These are phyloP conservation scores for Trypethelium eluteriae DNA, from an alignment of 495 filamentous ascomycete species.

Conservation along the genomic window DNA sequence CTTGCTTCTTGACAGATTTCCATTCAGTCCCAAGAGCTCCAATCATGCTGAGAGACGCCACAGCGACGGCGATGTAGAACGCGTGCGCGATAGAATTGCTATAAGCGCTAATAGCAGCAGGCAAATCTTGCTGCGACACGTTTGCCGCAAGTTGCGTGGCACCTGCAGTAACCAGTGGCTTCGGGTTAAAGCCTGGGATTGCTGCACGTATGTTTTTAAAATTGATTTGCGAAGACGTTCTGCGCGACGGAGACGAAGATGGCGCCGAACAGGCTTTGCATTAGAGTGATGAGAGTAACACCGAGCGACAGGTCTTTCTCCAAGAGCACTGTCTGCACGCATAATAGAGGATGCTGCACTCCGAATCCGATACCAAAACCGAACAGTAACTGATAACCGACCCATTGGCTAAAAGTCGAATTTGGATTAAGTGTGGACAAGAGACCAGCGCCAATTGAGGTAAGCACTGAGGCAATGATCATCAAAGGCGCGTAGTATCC, in stretches of 20 bases:
- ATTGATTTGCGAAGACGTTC: conserved; percentile 37
- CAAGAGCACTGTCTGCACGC: conserved; percentile 58
- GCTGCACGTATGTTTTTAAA: too few species aligned
- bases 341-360: conserved; percentile 61
- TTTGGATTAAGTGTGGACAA: conserved; percentile 54
- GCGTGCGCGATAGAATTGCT: too few species aligned
- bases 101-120: too few species aligned
- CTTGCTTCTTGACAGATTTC: too few species aligned
- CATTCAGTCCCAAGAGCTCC: too few species aligned
- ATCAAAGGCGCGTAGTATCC: conserved; percentile 79
- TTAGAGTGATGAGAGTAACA: conserved; percentile 42
- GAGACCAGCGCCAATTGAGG: conserved; percentile 61
- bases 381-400: conserved; percentile 67
- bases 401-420: conserved; percentile 53
- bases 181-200: too few species aligned
- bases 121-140: too few species aligned
- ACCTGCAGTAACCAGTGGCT: too few species aligned
- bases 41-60: too few species aligned
- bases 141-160: too few species aligned
- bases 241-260: conserved; percentile 33
- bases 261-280: conserved; percentile 30
- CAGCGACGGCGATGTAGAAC: too few species aligned
- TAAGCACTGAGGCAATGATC: conserved; percentile 50
- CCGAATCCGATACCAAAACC: conserved; percentile 63
- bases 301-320: conserved; percentile 58